Evolutionary conservation across 148 eudicot genomes (phyloP), one percentile per base, ranked within the genome.

Genomic region (Chenopodium berlandieri): DNA sequence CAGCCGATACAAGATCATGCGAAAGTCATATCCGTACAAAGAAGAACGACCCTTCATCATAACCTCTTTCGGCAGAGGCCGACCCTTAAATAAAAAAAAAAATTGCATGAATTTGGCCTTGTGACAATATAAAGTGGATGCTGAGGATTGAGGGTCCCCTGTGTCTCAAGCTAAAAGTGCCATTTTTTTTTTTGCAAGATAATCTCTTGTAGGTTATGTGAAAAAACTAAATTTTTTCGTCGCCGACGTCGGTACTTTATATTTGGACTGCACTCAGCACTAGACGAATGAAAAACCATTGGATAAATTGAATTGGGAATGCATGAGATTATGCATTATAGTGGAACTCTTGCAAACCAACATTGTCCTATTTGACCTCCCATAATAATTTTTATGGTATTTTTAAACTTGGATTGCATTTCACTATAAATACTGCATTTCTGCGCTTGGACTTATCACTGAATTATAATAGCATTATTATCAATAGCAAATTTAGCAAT

Each of bases 281-380:
- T 40, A 40, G 3, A 40, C 64, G 60, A 27, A 56, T n/a, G 16
- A 63, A 69, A 32, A 34, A n/a, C 58, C 82, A 83, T 70, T 83
- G 79, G 64, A n/a, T 77, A 40, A 14, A 60, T n/a, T 32, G 65
- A 71, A 40, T 1, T 11, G 17, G 13, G 63, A 13, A 58, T 58
- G 62, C 63, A 75, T 19, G 23, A 37, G n/a, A 40, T 17, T 64
- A 66, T 73, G 66, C 77, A 74, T 50, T 25, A 40, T 78, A 78
- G 80, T 78, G 69, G 75, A 56, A 69, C 32, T 71, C 81, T 47
- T 50, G 78, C 78, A 64, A 78, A 30, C n/a, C 19, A 32, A 8
- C 13, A 52, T 52, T 79, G 75, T 83, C 85, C 9, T 65, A 83
- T 62, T 79, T 83, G 74, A 73, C 78, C 70, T 64, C 9, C 60